Evolutionary conservation across 331 rosid species (phyloP).

Genomic region (Spiraea crenata): DNA sequence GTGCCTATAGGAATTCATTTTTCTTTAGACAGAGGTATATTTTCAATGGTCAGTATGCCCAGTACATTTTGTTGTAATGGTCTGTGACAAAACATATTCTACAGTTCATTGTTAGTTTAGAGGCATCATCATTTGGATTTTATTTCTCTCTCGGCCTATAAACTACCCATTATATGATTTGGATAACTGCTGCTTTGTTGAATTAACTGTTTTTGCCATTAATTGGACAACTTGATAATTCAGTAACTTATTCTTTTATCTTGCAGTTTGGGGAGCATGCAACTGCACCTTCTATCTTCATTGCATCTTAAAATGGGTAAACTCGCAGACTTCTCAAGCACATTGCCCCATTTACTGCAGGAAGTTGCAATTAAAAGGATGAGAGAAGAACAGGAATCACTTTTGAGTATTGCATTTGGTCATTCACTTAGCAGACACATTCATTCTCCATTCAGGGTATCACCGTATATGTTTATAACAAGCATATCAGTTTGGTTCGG

Average conservation of each 20-base stretch:
- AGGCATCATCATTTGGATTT: conserved; percentile 5
- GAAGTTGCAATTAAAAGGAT: conserved; percentile 85
- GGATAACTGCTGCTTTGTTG: not conserved
- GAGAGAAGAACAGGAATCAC: conserved; percentile 13
- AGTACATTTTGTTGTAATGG: too few species aligned
- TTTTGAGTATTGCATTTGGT: not conserved
- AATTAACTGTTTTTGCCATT: not conserved
- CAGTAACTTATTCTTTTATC: not conserved
- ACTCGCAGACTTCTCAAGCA: conserved; percentile 79
- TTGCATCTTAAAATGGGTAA: conserved; percentile 89
- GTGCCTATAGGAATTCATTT: conserved; percentile 2
- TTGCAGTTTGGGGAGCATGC: conserved; percentile 96
- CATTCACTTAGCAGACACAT: not conserved
- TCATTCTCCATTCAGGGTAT: not conserved
- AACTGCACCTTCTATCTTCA: conserved; percentile 89
- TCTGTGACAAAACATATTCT: not conserved
- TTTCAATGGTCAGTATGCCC: too few species aligned
- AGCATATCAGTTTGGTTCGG: not conserved
- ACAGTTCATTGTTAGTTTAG: not conserved
- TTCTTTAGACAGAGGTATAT: too few species aligned
- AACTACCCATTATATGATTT: not conserved
- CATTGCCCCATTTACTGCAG: conserved; percentile 94
- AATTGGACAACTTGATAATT: too few species aligned
- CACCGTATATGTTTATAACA: not conserved
- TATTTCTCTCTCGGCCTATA: not conserved